Evolutionary conservation across 768 basidiomycete genomes (phyloP).

Genomic region (Rhizopogon vinicolor): DNA sequence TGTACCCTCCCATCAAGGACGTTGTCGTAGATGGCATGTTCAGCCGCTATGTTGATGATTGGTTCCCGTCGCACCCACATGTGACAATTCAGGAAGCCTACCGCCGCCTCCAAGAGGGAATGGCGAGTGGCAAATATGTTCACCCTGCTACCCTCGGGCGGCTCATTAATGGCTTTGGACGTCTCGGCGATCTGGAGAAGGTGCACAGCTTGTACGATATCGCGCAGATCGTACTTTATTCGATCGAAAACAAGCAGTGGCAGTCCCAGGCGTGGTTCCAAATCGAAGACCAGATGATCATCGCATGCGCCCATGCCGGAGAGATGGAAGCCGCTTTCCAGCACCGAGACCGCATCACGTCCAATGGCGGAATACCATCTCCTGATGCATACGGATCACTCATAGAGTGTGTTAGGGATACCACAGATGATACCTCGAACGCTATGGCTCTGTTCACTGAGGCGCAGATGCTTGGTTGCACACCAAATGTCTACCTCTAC

Average conservation of each 20-base stretch:
- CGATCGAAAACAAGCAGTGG: slow-evolving; percentile 36
- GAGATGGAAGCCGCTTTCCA: slow-evolving; percentile 75
- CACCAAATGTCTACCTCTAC: slow-evolving; percentile 84
- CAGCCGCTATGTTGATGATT: slow-evolving; percentile 29
- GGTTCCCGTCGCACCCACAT: slow-evolving; percentile 22
- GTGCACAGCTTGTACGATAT: slow-evolving; percentile 62
- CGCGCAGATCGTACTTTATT: slow-evolving; percentile 57
- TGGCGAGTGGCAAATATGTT: slow-evolving; percentile 38
- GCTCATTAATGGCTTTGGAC: slow-evolving; percentile 68
- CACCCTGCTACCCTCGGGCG: slow-evolving; percentile 46
- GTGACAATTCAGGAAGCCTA: slow-evolving; percentile 40
- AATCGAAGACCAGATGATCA: slow-evolving; percentile 88
- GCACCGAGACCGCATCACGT: slow-evolving; percentile 74
- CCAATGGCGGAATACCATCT: slow-evolving; percentile 71
- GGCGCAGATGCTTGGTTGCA: slow-evolving; percentile 60
- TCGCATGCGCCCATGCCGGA: slow-evolving; percentile 78
- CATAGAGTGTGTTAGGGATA: slow-evolving; percentile 84
- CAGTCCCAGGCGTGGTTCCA: slow-evolving; percentile 64
- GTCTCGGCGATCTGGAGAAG: slow-evolving; percentile 53
- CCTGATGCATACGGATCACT: slow-evolving; percentile 92
- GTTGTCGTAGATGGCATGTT: slow-evolving; percentile 21
- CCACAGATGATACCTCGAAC: slow-evolving; percentile 91
- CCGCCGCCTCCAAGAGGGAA: slow-evolving; percentile 40
- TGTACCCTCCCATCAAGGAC: slow-evolving; percentile 5
- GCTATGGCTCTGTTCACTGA: slow-evolving; percentile 85